Base-by-base conservation (phyloP, 2,329 filamentous ascomycete genomes). In the Exophiala viscosa region DNA sequence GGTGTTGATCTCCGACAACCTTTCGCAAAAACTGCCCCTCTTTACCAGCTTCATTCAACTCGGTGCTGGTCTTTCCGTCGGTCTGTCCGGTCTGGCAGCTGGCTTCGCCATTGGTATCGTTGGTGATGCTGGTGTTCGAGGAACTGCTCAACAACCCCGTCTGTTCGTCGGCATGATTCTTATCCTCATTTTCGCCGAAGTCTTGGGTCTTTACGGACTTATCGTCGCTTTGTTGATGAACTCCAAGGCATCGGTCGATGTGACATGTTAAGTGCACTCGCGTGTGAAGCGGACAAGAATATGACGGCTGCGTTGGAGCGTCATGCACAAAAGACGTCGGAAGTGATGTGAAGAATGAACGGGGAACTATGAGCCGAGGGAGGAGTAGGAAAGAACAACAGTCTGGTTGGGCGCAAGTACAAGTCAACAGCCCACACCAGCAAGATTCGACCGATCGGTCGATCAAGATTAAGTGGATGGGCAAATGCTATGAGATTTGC, bases 201-300 rank as follows among this genome's bases (percentile, higher is more conserved):
- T 96, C 64, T 77, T 96, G 86, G 91, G 92, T 93, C 89, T 99
- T 54, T 99, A 99, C 79, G 93, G 93, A 73, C 83, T 99, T 68
- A 99, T 99, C 73, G 93, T 99, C 64, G 93, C 93, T 61, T 87
- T 99, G 69, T 85, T 99, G 70, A 99, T 99, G 95, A 99, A 97
- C 88, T 95, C 93, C 55, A 95, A 93, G 80, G 88, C 87, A 35
- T 75, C 75, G 55, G 75, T 83, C 64, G 81, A 85, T 66, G 80
- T 79, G 64, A 70, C 63, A 56, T 90, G 87, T 74, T 83, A 83
- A 65, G 63, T 53, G 49, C 53, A 52, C 3, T 44, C 51, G 46
- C 14, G n/a, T n/a, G n/a, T 10, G 15, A 33, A 43, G 11, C 14
- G 33, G 33, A 13, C 33, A 49, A 38, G 33, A 36, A 35, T 15